phyloP scores from a whole-genome alignment of 2,329 filamentous ascomycete genomes.

The Cadophora luteo-olivacea region DNA sequence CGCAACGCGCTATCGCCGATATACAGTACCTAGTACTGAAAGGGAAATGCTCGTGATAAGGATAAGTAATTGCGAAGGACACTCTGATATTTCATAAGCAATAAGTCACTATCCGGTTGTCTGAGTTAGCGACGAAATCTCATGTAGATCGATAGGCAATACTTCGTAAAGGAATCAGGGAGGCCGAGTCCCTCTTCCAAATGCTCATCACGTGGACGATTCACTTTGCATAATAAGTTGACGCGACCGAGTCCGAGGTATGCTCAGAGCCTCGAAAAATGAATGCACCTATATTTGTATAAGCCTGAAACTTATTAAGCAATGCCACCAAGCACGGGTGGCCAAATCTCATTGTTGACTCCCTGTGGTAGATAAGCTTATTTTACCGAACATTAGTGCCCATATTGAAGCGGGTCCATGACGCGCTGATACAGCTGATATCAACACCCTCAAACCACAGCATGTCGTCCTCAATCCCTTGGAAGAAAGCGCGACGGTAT shows the following conservation, averaged over 20 bases:
- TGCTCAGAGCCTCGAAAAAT: no score
- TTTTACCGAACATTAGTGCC: constrained; percentile 1
- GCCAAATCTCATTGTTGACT: not conserved
- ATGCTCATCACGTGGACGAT: no score
- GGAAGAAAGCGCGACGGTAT: not conserved
- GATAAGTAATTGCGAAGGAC: not conserved
- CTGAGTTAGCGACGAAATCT: not conserved
- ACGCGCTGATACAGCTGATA: constrained; percentile 5
- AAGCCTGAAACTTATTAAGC: no score
- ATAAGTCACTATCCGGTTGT: not conserved
- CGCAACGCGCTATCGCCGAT: not conserved
- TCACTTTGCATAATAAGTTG: no score
- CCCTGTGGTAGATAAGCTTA: constrained; percentile 10
- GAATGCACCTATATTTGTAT: no score
- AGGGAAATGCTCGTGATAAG: not conserved
- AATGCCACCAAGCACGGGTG: not conserved
- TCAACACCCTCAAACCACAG: not conserved
- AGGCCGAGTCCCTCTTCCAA: no score
- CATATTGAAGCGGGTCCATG: not conserved
- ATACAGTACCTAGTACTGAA: not conserved
- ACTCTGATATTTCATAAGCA: not conserved
- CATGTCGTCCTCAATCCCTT: not conserved
- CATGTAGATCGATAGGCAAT: no score
- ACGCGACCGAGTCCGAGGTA: no score
- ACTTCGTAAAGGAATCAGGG: no score